Base-by-base conservation (phyloP, 176 grass and related monocot species). In the Triticum monococcum region DNA sequence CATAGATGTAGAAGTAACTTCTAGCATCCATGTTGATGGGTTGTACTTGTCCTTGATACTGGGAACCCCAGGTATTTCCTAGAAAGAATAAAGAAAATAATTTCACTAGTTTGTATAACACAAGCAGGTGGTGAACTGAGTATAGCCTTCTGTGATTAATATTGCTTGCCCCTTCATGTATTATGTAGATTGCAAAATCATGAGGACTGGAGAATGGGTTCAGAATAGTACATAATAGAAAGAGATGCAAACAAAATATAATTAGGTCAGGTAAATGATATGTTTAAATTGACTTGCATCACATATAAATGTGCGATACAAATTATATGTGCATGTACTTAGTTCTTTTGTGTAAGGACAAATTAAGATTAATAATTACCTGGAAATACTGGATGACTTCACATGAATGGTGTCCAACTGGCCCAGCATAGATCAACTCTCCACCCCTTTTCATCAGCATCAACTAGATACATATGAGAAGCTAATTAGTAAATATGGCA, bases 401-500 rank as follows among this genome's bases (percentile, higher is more conserved):
- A 81, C 84, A 90, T 0, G 95, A 97, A 37, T 91, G 87, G 45
- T 77, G 64, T 81, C 95, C 95, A 75, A 95, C 74, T 2, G 88
- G 74, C 41, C 95, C 95, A 25, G 84, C 79, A 50, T 97, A 97
- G 40, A 97, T 94, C 68, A 97, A 86, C 41, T 97, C 52, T 86
- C 95, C 95, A 69, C 95, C 95, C 46, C 88, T 94, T 94, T 91
- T 97, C 92, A 97, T 94, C 26, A 97, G 69, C 88, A 97, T 78
- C 22, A 97, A 33, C 95, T 97, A 68, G 22, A 78, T 66, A 32
- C 46, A 90, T 40, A 78, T 86, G 24, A 70, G 9, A 57, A 80
- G 38, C 32, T 7, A 81, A 36, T 59, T 37, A 50, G 25, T 70
- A 31, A 31, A 78, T 3, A 79, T 54, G 17, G 24, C 28, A 75